These are phyloP conservation scores for Hyaloperonospora brassicae DNA, from an alignment of 352 stramenopile species.

Conservation along the genomic window DNA sequence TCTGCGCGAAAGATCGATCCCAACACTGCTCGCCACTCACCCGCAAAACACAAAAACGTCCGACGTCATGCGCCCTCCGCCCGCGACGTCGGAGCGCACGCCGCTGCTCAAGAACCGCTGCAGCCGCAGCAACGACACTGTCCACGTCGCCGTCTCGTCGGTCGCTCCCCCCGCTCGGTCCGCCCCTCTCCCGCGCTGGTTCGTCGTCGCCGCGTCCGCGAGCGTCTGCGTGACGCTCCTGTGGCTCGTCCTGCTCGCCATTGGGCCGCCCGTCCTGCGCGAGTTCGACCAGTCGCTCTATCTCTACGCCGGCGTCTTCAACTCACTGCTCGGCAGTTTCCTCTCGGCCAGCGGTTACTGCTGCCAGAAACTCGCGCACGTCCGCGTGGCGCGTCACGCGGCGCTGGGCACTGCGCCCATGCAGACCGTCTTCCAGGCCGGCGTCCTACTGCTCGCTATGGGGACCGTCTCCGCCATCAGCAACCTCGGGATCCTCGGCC, in stretches of 20 bases:
- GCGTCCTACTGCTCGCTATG: conserved; percentile 50
- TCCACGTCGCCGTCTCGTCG: neutral
- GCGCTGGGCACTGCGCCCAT: conserved; percentile 50
- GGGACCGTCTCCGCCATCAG: conserved; percentile 64
- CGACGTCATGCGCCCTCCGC: too few species aligned
- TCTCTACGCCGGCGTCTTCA: conserved; percentile 64
- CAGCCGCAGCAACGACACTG: conserved; percentile 3
- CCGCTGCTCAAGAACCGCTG: conserved; percentile 17
- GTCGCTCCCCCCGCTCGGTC: conserved; percentile 6
- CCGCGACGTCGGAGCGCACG: conserved; percentile 23
- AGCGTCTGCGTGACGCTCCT: conserved; percentile 37
- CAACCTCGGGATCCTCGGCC: conserved; percentile 65
- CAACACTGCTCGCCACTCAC: too few species aligned
- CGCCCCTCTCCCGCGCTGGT: conserved; percentile 42
- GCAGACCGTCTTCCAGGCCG: conserved; percentile 47
- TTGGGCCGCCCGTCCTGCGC: conserved; percentile 32
- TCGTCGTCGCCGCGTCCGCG: conserved; percentile 27
- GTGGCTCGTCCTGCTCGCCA: conserved; percentile 47
- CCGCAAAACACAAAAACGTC: too few species aligned
- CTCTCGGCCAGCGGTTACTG: conserved; percentile 73
- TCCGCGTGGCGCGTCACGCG: conserved; percentile 40
- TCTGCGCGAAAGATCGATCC: too few species aligned
- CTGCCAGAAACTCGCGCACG: conserved; percentile 70
- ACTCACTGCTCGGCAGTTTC: conserved; percentile 68
- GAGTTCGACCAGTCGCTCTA: conserved; percentile 24